These are phyloP conservation scores for Penicillium tannophilum DNA, from an alignment of 495 filamentous ascomycete genomes.

Conservation along the genomic window DNA sequence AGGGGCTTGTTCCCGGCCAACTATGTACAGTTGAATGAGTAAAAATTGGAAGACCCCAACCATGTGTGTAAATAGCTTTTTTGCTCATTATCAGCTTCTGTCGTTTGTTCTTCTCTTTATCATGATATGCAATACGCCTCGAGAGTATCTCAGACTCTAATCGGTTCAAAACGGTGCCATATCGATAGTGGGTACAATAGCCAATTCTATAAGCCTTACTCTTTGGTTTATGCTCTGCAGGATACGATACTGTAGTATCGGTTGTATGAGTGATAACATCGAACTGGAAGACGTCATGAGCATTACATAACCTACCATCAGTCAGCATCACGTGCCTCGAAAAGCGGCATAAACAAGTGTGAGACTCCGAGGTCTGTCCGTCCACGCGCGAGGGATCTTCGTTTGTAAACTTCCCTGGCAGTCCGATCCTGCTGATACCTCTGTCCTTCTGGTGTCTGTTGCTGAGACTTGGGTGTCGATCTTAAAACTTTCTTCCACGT, in stretches of 20 bases:
- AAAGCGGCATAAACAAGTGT: conserved; percentile 29
- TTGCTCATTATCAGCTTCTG: conserved; percentile 3
- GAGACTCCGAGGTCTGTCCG: conserved; percentile 17
- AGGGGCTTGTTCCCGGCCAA: conserved; percentile 91
- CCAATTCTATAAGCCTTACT: background rate
- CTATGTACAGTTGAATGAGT: conserved; percentile 70
- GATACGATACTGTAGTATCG: background rate
- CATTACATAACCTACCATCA: conserved; percentile 14
- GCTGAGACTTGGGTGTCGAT: conserved; percentile 1
- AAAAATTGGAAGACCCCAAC: conserved; percentile 12
- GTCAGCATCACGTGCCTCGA: conserved; percentile 26
- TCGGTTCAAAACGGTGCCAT: background rate
- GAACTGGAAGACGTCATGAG: conserved; percentile 7
- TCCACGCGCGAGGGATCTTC: conserved; percentile 20
- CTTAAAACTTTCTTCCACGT: conserved; percentile 3
- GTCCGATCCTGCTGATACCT: conserved; percentile 15
- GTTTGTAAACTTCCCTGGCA: conserved; percentile 18
- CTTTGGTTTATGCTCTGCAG: no score
- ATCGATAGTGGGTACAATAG: background rate
- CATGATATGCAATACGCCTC: background rate
- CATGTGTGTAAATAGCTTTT: conserved; percentile 13
- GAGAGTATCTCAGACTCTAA: background rate
- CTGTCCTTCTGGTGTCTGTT: background rate
- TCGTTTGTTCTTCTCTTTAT: background rate
- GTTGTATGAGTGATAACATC: background rate